Conservation (phyloP, 2,329 filamentous ascomycete species). For the Karstenula rhodostoma region DNA sequence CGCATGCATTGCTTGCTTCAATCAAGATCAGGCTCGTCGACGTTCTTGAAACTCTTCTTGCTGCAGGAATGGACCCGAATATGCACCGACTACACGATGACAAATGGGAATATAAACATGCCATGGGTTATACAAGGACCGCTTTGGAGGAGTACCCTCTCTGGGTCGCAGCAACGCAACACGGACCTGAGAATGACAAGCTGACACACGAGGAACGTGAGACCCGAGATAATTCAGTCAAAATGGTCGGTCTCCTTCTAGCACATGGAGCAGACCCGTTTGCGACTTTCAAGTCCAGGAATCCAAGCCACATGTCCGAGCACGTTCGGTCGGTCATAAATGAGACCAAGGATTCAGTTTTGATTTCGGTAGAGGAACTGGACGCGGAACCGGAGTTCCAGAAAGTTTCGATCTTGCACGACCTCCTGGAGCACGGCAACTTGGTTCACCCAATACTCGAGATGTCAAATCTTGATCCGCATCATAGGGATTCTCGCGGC, state of each 20-base stretch:
- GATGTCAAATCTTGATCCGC: conserved; percentile 8
- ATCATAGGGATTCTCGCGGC: conserved; percentile 15
- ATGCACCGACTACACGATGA: background rate
- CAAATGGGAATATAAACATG: too few relatives aligned
- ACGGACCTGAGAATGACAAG: background rate
- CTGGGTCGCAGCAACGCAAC: background rate
- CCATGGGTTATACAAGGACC: too few relatives aligned
- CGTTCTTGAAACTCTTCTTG: conserved; percentile 13
- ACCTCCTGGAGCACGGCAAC: conserved; percentile 7
- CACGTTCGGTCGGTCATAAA: background rate
- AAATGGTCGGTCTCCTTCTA: conserved; percentile 8
- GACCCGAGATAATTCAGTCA: background rate
- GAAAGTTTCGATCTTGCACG: conserved; percentile 15
- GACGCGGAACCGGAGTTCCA: conserved; percentile 2
- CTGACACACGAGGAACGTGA: background rate
- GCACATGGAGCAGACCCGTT: conserved; percentile 16
- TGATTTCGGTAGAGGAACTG: background rate
- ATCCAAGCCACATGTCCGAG: background rate
- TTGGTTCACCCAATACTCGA: conserved; percentile 18
- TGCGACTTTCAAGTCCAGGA: background rate
- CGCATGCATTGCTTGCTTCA: conserved; percentile 15
- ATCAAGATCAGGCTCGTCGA: conserved; percentile 3
- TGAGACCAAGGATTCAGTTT: background rate
- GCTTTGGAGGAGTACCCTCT: conserved; percentile 5
- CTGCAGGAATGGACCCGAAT: conserved; percentile 15